phyloP scores from a whole-genome alignment of 2,329 filamentous ascomycete species.

The Talaromyces verruculosus region DNA sequence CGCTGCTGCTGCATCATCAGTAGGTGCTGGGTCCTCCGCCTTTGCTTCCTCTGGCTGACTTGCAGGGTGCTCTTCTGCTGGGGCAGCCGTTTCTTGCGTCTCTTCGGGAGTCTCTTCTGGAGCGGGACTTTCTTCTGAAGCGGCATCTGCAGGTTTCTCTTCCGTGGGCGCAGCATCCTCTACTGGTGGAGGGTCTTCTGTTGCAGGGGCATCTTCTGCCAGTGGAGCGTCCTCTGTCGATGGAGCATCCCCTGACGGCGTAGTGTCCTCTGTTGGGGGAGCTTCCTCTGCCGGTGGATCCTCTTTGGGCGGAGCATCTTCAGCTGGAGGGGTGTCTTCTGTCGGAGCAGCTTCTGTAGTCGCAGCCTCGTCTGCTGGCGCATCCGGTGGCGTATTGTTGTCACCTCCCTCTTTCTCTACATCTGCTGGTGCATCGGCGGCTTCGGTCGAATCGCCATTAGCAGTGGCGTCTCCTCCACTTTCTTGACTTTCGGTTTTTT shows the following conservation, averaged over 20 bases:
- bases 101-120: background rate
- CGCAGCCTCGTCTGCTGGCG: constrained; percentile 19
- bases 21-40: background rate
- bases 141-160: constrained; percentile 17
- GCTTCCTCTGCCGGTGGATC: constrained; percentile 24
- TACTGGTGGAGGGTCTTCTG: constrained; percentile 13
- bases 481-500: constrained; percentile 27
- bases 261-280: constrained; percentile 9
- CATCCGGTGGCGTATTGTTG: background rate
- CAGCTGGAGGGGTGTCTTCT: constrained; percentile 24
- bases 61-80: background rate
- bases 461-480: constrained; percentile 6
- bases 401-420: constrained; percentile 4
- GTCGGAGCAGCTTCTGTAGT: constrained; percentile 20
- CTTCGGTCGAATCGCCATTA: constrained; percentile 19
- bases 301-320: constrained; percentile 20
- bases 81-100: background rate
- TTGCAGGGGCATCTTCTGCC: background rate
- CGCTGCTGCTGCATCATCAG: background rate
- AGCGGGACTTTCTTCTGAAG: background rate
- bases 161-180: constrained; percentile 24
- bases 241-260: background rate
- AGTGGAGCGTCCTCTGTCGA: background rate
- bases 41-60: background rate
- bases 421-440: constrained; percentile 2